phyloP scores from a whole-genome alignment of 257 asterid species.

The Nicotiana sylvestris region DNA sequence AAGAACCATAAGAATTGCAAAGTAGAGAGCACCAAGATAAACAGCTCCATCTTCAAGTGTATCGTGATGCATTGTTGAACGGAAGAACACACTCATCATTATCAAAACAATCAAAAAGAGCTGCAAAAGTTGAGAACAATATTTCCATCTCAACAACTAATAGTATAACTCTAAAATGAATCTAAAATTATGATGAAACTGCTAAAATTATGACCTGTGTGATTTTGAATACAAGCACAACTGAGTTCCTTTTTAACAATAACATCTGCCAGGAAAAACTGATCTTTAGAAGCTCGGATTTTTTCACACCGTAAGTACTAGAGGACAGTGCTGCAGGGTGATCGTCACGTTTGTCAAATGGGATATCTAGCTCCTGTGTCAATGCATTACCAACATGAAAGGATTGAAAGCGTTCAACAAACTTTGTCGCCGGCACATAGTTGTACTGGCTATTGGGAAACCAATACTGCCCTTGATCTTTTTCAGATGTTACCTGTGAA shows the following conservation, averaged over 20 bases:
- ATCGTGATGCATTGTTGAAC: slow-evolving; percentile 62
- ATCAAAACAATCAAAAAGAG: slow-evolving; percentile 54
- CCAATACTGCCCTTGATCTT: slow-evolving; percentile 83
- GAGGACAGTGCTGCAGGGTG: slow-evolving; percentile 62
- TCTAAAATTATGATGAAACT: neutral
- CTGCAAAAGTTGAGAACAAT: slow-evolving; percentile 41
- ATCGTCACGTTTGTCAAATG: slow-evolving; percentile 40
- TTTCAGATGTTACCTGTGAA: slow-evolving; percentile 54
- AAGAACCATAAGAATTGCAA: slow-evolving; percentile 65
- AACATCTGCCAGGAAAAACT: slow-evolving; percentile 66
- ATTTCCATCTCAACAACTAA: neutral
- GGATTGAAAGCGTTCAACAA: slow-evolving; percentile 55
- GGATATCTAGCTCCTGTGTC: slow-evolving; percentile 42
- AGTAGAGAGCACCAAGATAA: slow-evolving; percentile 82
- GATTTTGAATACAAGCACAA: slow-evolving; percentile 58
- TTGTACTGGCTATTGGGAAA: slow-evolving; percentile 39
- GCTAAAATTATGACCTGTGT: slow-evolving; percentile 40
- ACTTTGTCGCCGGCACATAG: slow-evolving; percentile 44
- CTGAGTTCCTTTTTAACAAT: slow-evolving; percentile 59
- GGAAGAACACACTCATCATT: slow-evolving; percentile 80
- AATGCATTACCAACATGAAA: slow-evolving; percentile 45
- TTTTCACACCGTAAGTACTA: slow-evolving; percentile 45
- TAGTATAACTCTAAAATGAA: neutral
- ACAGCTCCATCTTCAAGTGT: slow-evolving; percentile 68
- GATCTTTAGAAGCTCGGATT: slow-evolving; percentile 42